Evolutionary conservation across 768 basidiomycete genomes (phyloP), one percentile per base, ranked within the genome.

Genomic region (Russula foetens): DNA sequence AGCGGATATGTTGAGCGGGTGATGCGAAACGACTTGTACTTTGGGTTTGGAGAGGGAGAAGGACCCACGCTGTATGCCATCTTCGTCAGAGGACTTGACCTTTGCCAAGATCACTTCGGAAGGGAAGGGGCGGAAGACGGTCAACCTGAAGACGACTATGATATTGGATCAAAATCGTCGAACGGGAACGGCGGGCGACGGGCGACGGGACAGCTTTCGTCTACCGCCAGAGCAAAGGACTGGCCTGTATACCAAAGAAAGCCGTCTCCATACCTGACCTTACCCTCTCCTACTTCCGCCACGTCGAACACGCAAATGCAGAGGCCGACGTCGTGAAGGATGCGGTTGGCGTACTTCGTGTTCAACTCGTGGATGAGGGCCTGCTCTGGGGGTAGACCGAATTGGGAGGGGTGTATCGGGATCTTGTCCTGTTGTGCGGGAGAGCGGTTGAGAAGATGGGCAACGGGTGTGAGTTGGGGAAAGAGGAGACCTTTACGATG

Each of bases 311-410:
- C 82, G 60, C 86, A 91, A 54, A 98, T 81, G 64, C 92, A 95
- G 24, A 99, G 81, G 1, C 96, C 96, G 58, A 96, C 86, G 58
- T 93, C 88, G 68, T 94, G 90, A 19, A 98, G 75, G 48, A 95
- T 84, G 56, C 88, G 82, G 71, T 98, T 98, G 5, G 96, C 90
- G 66, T 96, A 98, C 73, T 97, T 97, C 71, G 90, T 90, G 78
- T 98, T 95, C 65, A 98, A 77, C 68, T 93, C 90, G 61, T 86
- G 82, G 28, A 81, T 86, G 66, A 98, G 81, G 0, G 93, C 91
- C 49, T 88, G 83, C 49, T 89, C 86, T 43, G 84, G 80, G 1
- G 89, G 85, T 0, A 84, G 75, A 7, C 83, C 86, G 68, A 97
- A 98, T 66, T 92, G 83, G n/a, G 82, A 79, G 8, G 96, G 92